These are phyloP conservation scores for Aureobasidium pullulans DNA, from an alignment of 2,329 filamentous ascomycete species.

Conservation along the genomic window DNA sequence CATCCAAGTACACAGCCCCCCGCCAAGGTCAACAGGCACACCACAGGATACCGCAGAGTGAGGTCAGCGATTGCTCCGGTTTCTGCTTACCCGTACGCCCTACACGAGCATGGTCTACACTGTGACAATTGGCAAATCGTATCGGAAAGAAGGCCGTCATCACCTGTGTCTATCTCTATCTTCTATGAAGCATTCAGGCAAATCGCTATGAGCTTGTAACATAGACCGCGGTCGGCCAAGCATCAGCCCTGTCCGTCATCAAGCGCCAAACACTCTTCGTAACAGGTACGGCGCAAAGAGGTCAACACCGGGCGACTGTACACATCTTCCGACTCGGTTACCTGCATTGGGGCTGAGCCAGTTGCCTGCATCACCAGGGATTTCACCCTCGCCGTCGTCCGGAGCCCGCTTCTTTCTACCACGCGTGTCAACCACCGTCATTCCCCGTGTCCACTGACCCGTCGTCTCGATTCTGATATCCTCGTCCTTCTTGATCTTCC, in stretches of 20 bases:
- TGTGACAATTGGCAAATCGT: not conserved
- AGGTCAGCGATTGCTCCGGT: not conserved
- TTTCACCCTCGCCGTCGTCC: constrained; percentile 43
- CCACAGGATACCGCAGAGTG: not conserved
- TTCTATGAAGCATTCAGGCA: not conserved
- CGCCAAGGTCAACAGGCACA: not conserved
- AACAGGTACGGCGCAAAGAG: constrained; percentile 28
- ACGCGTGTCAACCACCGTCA: constrained; percentile 77
- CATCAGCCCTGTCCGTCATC: not conserved
- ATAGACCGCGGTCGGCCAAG: not conserved
- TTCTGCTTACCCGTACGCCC: not conserved
- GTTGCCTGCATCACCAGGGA: constrained; percentile 60
- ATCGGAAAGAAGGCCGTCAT: not conserved
- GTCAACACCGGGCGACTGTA: constrained; percentile 59
- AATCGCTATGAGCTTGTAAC: not conserved
- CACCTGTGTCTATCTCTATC: not conserved
- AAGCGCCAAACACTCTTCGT: constrained; percentile 21
- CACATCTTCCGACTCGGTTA: constrained; percentile 72
- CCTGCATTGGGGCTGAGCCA: constrained; percentile 71
- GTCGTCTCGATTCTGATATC: constrained; percentile 84
- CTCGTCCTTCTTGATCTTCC: constrained; percentile 44
- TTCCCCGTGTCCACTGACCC: constrained; percentile 91
- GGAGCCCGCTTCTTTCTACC: constrained; percentile 45
- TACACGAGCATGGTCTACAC: not conserved
- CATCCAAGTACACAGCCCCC: constrained; percentile 6